Base-by-base conservation (phyloP, 306 rosid genomes). In the Dicorynia guianensis region DNA sequence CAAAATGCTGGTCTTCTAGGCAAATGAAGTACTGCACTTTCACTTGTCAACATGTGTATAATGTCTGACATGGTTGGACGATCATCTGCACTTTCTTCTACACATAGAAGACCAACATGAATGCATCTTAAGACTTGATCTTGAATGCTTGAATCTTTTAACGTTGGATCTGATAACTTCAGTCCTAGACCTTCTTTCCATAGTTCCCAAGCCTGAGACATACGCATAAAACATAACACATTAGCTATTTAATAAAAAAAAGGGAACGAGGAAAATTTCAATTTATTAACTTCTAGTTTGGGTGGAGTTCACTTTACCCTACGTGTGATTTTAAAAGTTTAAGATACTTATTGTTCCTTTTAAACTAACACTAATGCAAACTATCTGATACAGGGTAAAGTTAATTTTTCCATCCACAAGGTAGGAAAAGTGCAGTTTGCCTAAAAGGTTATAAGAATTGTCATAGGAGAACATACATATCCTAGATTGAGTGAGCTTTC, bases 1-100 rank as follows among this genome's bases (percentile, higher is more conserved):
- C 7, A 68, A 68, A 69, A 80, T 12, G 69, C 69, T 62, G 77
- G 84, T 8, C 35, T 80, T 80, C 39, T 69, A 3, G 84, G 80
- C 11, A 70, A 12, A 53, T 80, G 81, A 62, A 69, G 52, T 15
- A 74, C 15, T 5, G 38, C 47, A 44, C 20, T 30, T 74, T 73
- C 74, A 68, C 44, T 78, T 38, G 80, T 69, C 77, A 78, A 39
- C 74, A 39, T 13, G 52, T 10, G 19, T 40, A 82, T 11, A n/a
- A 39, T 68, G 8, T 62, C 80, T 17, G 77, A 73, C 82, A 78
- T 68, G 57, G 69, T 39, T 25, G 77, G 74, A 1, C 77, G 69
- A 73, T 67, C 14, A 11, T 0, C 50, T 62, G 74, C 65, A 67
- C 9, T 18, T 20, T 78, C 66, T 30, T 78, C 74, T 7, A 33